Base-by-base conservation (phyloP, 257 asterid genomes). In the Gynochthodes officinalis region DNA sequence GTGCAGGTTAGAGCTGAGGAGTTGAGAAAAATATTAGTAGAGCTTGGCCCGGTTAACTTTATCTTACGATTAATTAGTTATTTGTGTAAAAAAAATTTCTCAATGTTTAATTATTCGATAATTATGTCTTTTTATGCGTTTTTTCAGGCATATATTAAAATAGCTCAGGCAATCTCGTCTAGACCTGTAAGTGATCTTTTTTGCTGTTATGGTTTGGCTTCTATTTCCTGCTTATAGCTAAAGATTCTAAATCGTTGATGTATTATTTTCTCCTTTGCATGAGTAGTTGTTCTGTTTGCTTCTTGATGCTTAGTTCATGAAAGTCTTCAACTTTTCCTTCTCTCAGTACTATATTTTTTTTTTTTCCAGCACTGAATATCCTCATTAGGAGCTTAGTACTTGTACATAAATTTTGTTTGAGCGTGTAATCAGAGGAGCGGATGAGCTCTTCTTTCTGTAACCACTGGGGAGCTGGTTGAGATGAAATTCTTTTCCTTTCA, bases 111-210 rank as follows among this genome's bases (percentile, higher is more conserved):
- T 9, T 1, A 46, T 19, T 30, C 39, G 50, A 16, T 28, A 21
- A 19, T 42, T 9, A 3, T 50, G 33, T 37, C 19, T 53, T 32
- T n/a, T 71, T 18, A 35, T 4, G 4, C 25, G 4, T 46, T 76
- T 64, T 66, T 88, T 86, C 79, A 94, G 98, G 98, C 98, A 52
- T 94, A 89, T 80, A 80, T 94, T 21, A 94, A 94, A 89, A 94
- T 94, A 82, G 98, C 98, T 59, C 98, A 94, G 84, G 98, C 98
- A 70, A 69, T 94, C 76, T 94, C 98, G 16, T 87, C 98, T 62
- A 89, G 98, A 61, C 79, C 97, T 55, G 98, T 94, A 91, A 89
- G 98, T 85, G 72, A 55, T 48, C 44, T 30, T 67, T n/a, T 69
- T 46, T 21, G 28, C 21, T 28, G 23, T 21, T 60, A n/a, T n/a